Conservation (phyloP, 2,329 filamentous ascomycete species). For the Scedosporium boydii region DNA sequence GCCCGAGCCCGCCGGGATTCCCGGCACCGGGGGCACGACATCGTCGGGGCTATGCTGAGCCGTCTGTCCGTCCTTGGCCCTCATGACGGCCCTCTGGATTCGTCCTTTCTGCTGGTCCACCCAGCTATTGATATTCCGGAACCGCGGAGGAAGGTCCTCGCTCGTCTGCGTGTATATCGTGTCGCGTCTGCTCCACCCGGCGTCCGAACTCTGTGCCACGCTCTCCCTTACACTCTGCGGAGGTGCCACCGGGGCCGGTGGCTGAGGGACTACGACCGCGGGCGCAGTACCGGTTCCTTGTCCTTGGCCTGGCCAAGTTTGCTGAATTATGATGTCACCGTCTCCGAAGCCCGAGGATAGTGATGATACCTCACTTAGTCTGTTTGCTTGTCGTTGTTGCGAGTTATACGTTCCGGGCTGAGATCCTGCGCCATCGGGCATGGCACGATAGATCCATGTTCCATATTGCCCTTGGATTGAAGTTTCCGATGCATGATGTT, state of each 20-base stretch:
- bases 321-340: slow-evolving; percentile 44
- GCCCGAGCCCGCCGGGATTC: slow-evolving; percentile 20
- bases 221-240: slow-evolving; percentile 9
- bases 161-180: slow-evolving; percentile 44
- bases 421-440: slow-evolving; percentile 10
- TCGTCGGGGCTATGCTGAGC: slow-evolving; percentile 8
- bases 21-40: slow-evolving; percentile 29
- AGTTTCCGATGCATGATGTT: neutral
- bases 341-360: slow-evolving; percentile 57
- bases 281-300: neutral
- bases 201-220: slow-evolving; percentile 21
- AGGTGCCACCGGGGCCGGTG: neutral
- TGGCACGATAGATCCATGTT: neutral
- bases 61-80: slow-evolving; percentile 14
- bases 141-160: slow-evolving; percentile 44
- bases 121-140: slow-evolving; percentile 52
- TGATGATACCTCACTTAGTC: slow-evolving; percentile 45
- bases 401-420: slow-evolving; percentile 21
- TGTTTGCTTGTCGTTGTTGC: slow-evolving; percentile 24
- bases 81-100: slow-evolving; percentile 36
- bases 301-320: neutral
- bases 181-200: slow-evolving; percentile 27
- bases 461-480: neutral
- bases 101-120: slow-evolving; percentile 53
- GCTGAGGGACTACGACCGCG: neutral